Base-by-base conservation (phyloP, 2,329 filamentous ascomycete genomes). In the Alternaria novae-zelandiae region DNA sequence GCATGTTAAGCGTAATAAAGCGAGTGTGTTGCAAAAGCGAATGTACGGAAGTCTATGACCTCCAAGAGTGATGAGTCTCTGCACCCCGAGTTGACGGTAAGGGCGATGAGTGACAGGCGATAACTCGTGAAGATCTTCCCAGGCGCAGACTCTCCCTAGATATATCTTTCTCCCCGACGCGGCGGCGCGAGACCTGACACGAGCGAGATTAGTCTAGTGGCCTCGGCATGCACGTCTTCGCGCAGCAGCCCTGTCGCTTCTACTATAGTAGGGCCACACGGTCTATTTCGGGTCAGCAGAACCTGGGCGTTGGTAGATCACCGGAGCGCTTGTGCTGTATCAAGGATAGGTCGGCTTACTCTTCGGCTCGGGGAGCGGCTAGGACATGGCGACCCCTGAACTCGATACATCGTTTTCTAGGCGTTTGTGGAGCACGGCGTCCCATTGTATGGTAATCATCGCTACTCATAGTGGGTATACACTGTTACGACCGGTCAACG, bases 1-100 rank as follows among this genome's bases (percentile, higher is more conserved):
- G 74, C 78, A 80, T 80, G 64, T 65, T 70, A 65, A 59, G 47
- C 25, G 47, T 60, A 46, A 30, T 63, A 54, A 62, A 78, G 72
- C 70, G 75, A 78, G 64, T 66, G 73, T 72, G 62, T 49, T 54
- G 59, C 58, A 67, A 71, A 74, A 80, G 78, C 77, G 78, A 80
- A 73, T 78, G 78, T 75, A 80, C 74, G 63, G 77, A 78, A 77
- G 75, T 70, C 71, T 51, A 69, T 45, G 70, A 75, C 72, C 71
- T 74, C 77, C 72, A 74, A 45, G 43, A 28, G 11, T 26, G 55
- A 55, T 64, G 68, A 66, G 67, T 60, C 66, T 61, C 64, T 59
- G 64, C 54, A 62, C 69, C 67, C 60, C 56, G 54, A 49, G 30
- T 70, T 70, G 66, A 70, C 63, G 44, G 63, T 51, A 46, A 61